These are phyloP conservation scores for Hypoxylon rickii DNA, from an alignment of 495 filamentous ascomycete genomes.

Conservation along the genomic window DNA sequence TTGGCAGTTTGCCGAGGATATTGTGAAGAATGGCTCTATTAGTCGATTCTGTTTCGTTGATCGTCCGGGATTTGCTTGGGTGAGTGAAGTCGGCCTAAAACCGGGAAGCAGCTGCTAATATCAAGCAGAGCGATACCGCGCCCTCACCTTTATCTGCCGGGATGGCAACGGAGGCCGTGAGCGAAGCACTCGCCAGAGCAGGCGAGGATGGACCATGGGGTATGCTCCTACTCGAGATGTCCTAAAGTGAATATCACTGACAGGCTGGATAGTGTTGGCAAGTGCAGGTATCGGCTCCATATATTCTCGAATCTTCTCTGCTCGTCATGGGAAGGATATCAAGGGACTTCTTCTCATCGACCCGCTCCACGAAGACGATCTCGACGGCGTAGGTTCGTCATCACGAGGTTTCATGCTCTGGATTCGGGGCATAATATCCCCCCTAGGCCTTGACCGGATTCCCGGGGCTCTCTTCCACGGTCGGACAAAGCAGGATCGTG, in stretches of 20 bases:
- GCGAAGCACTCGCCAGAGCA: constrained; percentile 78
- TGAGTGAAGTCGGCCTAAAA: constrained; percentile 25
- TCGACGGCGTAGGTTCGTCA: constrained; percentile 66
- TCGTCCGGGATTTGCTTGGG: constrained; percentile 86
- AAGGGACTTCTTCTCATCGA: constrained; percentile 85
- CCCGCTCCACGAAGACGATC: constrained; percentile 81
- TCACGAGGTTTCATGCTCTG: constrained; percentile 81
- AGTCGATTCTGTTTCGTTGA: constrained; percentile 93
- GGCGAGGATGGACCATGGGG: constrained; percentile 84
- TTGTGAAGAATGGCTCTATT: constrained; percentile 74
- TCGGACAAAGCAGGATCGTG: constrained; percentile 78
- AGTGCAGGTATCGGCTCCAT: constrained; percentile 79
- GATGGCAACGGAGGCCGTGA: constrained; percentile 83
- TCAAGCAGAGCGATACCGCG: constrained; percentile 72
- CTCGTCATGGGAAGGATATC: constrained; percentile 72
- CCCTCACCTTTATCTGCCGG: constrained; percentile 91
- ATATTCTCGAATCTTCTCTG: constrained; percentile 87
- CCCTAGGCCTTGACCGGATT: constrained; percentile 80
- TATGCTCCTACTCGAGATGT: constrained; percentile 47
- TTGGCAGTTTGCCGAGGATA: constrained; percentile 69
- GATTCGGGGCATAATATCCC: constrained; percentile 81
- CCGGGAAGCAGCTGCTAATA: background rate
- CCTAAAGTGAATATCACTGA: constrained; percentile 5
- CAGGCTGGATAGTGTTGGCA: constrained; percentile 43
- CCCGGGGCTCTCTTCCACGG: constrained; percentile 78